phyloP scores from a whole-genome alignment of 2,329 filamentous ascomycete species.

The Neospermospora avenae region DNA sequence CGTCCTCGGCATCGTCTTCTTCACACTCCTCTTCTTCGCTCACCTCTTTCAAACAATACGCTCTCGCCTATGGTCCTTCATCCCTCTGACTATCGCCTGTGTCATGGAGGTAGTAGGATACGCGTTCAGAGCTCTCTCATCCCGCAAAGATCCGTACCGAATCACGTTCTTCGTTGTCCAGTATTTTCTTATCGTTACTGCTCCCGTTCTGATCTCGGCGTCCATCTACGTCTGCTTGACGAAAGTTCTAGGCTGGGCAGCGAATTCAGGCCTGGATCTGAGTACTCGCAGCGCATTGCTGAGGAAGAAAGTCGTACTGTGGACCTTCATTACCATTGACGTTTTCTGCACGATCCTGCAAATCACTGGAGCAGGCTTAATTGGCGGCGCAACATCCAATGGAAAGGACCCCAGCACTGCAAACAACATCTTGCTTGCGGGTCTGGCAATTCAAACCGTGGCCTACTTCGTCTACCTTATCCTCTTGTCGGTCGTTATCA shows the following conservation, averaged over 20 bases:
- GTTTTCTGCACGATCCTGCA: slow-evolving; percentile 52
- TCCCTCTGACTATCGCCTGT: slow-evolving; percentile 40
- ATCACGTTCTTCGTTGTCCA: slow-evolving; percentile 55
- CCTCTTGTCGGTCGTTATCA: slow-evolving; percentile 19
- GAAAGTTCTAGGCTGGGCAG: slow-evolving; percentile 41
- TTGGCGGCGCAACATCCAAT: slow-evolving; percentile 48
- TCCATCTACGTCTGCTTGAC: slow-evolving; percentile 54
- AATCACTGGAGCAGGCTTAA: slow-evolving; percentile 51
- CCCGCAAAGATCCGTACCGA: slow-evolving; percentile 49
- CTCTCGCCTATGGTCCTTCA: slow-evolving; percentile 45
- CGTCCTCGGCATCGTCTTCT: slow-evolving; percentile 6
- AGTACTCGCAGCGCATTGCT: slow-evolving; percentile 27
- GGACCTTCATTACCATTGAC: slow-evolving; percentile 53
- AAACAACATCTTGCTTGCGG: slow-evolving; percentile 54
- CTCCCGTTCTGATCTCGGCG: slow-evolving; percentile 55
- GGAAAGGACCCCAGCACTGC: slow-evolving; percentile 47
- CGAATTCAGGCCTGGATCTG: slow-evolving; percentile 18
- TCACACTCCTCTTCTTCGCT: slow-evolving; percentile 42
- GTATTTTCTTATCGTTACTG: slow-evolving; percentile 60
- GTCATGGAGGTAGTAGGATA: slow-evolving; percentile 47
- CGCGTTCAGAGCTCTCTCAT: slow-evolving; percentile 45
- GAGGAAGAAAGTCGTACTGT: slow-evolving; percentile 45
- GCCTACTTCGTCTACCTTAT: slow-evolving; percentile 48
- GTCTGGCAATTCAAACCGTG: slow-evolving; percentile 52
- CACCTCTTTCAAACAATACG: slow-evolving; percentile 27